A percentile compares a stretch with the other conserved stretches of the same genome.
These are phyloP conservation scores for Aspergillus cejpii DNA, from an alignment of 2,329 filamentous ascomycete genomes.

Conservation along the genomic window DNA sequence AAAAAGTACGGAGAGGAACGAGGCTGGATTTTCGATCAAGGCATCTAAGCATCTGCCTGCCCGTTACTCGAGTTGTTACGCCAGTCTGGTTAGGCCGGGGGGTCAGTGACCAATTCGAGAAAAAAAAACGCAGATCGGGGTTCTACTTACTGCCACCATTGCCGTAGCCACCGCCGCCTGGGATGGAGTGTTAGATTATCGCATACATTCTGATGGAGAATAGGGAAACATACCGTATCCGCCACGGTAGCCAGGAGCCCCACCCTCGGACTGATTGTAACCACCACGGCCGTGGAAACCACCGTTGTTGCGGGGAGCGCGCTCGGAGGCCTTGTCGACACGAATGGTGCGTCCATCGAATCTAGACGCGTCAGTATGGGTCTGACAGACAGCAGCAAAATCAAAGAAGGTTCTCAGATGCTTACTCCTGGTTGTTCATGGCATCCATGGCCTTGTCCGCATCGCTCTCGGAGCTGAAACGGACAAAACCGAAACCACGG, in stretches of 20 bases:
- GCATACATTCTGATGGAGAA: too few relatives aligned
- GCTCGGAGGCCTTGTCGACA: slow-evolving; percentile 90
- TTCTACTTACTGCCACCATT: neutral
- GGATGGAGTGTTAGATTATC: neutral
- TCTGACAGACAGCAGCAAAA: neutral
- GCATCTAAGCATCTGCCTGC: neutral
- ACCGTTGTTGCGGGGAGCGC: slow-evolving; percentile 53
- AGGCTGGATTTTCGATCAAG: neutral
- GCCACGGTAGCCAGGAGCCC: slow-evolving; percentile 25
- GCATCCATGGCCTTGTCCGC: slow-evolving; percentile 38
- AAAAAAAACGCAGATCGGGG: neutral
- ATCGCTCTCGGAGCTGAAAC: slow-evolving; percentile 55
- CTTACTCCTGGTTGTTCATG: slow-evolving; percentile 63
- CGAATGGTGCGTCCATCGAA: slow-evolving; percentile 93
- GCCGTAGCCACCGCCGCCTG: neutral
- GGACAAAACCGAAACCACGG: slow-evolving; percentile 95
- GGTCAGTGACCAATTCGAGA: neutral
- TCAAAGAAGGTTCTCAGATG: slow-evolving; percentile 8
- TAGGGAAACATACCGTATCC: slow-evolving; percentile 11
- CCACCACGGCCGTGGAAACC: slow-evolving; percentile 43
- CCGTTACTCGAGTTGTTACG: neutral
- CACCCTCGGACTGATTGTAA: slow-evolving; percentile 39
- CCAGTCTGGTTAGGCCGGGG: neutral
- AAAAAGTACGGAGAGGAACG: slow-evolving; percentile 1
- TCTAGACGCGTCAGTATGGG: slow-evolving; percentile 42